phyloP scores from a whole-genome alignment of 1,284 basidiomycete genomes.

The Phellinidium pouzarii region DNA sequence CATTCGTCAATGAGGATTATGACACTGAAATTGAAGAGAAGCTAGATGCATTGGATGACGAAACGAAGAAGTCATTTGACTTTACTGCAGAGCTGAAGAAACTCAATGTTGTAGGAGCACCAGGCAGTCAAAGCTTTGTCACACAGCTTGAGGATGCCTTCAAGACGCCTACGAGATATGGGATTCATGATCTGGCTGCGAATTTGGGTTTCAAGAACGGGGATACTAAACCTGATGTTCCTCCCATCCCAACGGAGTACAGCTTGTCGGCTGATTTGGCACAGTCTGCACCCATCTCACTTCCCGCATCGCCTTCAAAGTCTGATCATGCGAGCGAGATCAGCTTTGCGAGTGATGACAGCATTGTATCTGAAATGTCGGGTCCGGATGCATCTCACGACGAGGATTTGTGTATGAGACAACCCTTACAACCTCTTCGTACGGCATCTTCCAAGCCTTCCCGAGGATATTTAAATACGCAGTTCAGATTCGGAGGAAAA shows the following conservation, averaged over 20 bases:
- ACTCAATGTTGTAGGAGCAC: constrained; percentile 62
- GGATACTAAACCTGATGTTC: constrained; percentile 34
- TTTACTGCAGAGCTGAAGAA: constrained; percentile 75
- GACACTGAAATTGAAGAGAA: constrained; percentile 42
- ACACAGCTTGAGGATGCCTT: constrained; percentile 77
- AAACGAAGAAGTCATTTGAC: constrained; percentile 77
- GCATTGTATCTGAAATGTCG: constrained; percentile 25
- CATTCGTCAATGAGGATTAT: constrained; percentile 37
- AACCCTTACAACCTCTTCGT: constrained; percentile 15
- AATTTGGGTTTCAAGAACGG: constrained; percentile 22
- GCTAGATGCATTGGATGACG: constrained; percentile 31
- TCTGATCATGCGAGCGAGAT: constrained; percentile 19
- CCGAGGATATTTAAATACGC: constrained; percentile 55
- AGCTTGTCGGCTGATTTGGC: constrained; percentile 21
- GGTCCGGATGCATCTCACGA: not conserved
- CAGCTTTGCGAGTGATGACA: constrained; percentile 26
- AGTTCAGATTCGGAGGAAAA: constrained; percentile 68
- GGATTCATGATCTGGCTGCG: constrained; percentile 41
- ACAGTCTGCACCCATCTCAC: constrained; percentile 24
- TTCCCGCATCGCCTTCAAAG: constrained; percentile 15
- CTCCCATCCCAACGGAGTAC: constrained; percentile 31
- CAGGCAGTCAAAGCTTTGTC: constrained; percentile 70
- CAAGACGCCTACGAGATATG: constrained; percentile 61
- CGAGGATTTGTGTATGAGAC: constrained; percentile 12
- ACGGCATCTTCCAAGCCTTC: constrained; percentile 44